Percentiles rank a stretch among this genome's conserved stretches.
Conservation (phyloP, 1,284 basidiomycete species). For the Cerioporus squamosus region DNA sequence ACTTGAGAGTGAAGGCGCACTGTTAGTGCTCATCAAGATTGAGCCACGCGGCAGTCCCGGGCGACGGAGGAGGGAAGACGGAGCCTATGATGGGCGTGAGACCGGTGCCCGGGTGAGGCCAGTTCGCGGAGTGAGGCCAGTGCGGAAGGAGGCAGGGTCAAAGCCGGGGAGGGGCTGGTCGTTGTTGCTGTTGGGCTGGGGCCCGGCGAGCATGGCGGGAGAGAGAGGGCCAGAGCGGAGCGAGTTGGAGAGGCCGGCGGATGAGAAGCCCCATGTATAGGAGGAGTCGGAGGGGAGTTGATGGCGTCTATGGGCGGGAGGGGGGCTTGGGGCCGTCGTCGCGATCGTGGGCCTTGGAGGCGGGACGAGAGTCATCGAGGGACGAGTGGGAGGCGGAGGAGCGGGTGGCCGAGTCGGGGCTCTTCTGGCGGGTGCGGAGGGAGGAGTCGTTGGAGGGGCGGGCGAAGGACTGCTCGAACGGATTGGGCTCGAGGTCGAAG, state of each 20-base stretch:
- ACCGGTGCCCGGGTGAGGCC: constrained; percentile 78
- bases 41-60: constrained; percentile 91
- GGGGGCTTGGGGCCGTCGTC: constrained; percentile 55
- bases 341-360: constrained; percentile 41
- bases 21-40: constrained; percentile 85
- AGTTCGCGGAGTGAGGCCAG: constrained; percentile 81
- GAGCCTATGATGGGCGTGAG: constrained; percentile 82
- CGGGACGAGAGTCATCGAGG: constrained; percentile 40
- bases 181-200: constrained; percentile 51
- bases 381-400: constrained; percentile 46
- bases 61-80: constrained; percentile 84
- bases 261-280: constrained; percentile 75
- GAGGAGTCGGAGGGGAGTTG: constrained; percentile 80
- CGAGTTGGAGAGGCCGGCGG: constrained; percentile 67
- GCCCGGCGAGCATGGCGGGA: constrained; percentile 94
- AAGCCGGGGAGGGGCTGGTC: constrained; percentile 49
- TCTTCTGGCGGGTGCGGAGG: constrained; percentile 47
- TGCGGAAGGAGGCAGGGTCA: constrained; percentile 78
- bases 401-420: constrained; percentile 33
- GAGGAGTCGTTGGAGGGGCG: constrained; percentile 48
- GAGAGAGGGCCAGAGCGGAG: constrained; percentile 90
- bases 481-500: constrained; percentile 91
- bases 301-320: constrained; percentile 89
- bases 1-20: constrained; percentile 54
- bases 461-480: constrained; percentile 94